Percentiles rank a stretch among this genome's conserved stretches.
Conservation (phyloP, 192 early-diverging fungal species). For the Umbelopsis isabellina region DNA sequence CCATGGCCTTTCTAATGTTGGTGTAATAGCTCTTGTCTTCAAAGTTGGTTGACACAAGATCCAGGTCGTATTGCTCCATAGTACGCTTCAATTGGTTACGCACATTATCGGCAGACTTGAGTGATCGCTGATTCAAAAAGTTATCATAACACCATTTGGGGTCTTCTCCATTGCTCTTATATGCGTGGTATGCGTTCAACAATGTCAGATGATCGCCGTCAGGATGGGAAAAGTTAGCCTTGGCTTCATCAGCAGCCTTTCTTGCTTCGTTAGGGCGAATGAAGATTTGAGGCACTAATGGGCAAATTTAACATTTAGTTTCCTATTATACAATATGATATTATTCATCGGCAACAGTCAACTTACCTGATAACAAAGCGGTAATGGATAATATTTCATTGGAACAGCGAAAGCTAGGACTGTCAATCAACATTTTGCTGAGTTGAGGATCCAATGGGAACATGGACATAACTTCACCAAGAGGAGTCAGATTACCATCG, state of each 20-base stretch:
- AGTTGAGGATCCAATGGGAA: slow-evolving; percentile 98
- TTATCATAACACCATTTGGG: slow-evolving; percentile 93
- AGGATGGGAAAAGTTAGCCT: slow-evolving; percentile 89
- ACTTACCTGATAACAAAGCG: slow-evolving; percentile 78
- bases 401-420: slow-evolving; percentile 84
- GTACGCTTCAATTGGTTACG: slow-evolving; percentile 85
- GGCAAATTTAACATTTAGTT: not conserved
- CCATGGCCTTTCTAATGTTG: slow-evolving; percentile 88
- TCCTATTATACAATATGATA: not conserved
- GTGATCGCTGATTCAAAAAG: slow-evolving; percentile 86
- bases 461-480: slow-evolving; percentile 88
- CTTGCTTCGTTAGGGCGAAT: slow-evolving; percentile 90
- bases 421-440: slow-evolving; percentile 88
- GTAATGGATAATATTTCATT: slow-evolving; percentile 95
- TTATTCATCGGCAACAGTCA: not conserved
- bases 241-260: slow-evolving; percentile 88
- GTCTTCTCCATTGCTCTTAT: slow-evolving; percentile 69
- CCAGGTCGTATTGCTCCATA: slow-evolving; percentile 74
- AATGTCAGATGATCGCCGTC: slow-evolving; percentile 97
- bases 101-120: slow-evolving; percentile 93
- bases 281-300: slow-evolving; percentile 82
- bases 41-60: slow-evolving; percentile 72
- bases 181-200: slow-evolving; percentile 96
- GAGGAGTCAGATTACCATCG: slow-evolving; percentile 88
- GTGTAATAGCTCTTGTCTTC: slow-evolving; percentile 76